Evolutionary conservation across 225 moss, liverwort and hornwort species (phyloP), one percentile per base, ranked within the genome.

Genomic region (Physcomitrium patens): DNA sequence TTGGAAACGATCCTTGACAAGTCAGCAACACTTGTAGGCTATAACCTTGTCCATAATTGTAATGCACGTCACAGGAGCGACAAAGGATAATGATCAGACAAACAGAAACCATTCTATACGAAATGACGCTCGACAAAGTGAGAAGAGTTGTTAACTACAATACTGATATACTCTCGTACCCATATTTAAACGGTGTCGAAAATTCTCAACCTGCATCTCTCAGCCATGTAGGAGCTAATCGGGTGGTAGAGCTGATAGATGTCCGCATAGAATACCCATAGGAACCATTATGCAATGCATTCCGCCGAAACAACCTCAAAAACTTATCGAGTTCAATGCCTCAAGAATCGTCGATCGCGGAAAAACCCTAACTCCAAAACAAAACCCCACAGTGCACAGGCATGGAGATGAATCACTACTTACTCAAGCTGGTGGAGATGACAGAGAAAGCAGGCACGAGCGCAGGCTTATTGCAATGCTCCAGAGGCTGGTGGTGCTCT

Each of bases 381-480:
- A 64, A 45, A 46, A 45, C 20, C 44, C 9, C 13, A 27, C n/a
- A 53, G 20, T 41, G 2, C 0, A 45, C 5, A 15, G 15, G 5
- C 28, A 18, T 22, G 47, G 18, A 23, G 46, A 56, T 4, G 65
- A 37, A 37, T 37, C 7, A 37, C 31, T 37, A 37, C 77, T 59
- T 58, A 85, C 85, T 75, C 22, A 60, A 78, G 42, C 59, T 76
- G 47, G 75, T 81, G 55, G 85, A 67, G 72, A 85, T 43, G 22
- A 81, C 72, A 24, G 85, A 81, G 14, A 85, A 59, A 20, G 81
- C 85, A 17, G 81, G 81, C 68, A 60, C n/a, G 60, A 78, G 78
- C 20, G 69, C 75, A 16, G 78, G 76, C 15, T 18, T 63, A 27
- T 60, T 71, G 64, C 72, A 66, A 71, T 57, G 77, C 75, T 76